Evolutionary conservation across 2,329 filamentous ascomycete species (phyloP), one percentile per base, ranked within the genome.

Genomic region (Escovopsis sp.): DNA sequence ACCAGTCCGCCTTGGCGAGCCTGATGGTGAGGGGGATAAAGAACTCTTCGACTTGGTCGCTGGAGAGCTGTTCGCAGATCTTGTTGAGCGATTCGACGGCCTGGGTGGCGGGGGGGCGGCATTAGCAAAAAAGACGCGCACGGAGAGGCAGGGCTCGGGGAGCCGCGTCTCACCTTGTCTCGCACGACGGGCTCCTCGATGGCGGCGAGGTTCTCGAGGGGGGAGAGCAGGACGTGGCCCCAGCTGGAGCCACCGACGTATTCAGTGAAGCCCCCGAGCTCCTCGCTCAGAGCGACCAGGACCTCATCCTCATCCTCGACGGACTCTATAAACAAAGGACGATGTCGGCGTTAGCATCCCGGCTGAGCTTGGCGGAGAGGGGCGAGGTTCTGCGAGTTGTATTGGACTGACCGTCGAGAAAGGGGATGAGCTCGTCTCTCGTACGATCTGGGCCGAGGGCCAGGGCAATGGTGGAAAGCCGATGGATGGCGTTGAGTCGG

Each of bases 231-330:
- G 61, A 96, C 88, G 67, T 98, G 91, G 55, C 84, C 91, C 69
- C 82, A 87, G 65, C 93, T 82, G 50, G 91, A 79, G 48, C 91
- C 91, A 49, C 91, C 91, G 52, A 98, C 91, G 57, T 96, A 96
- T 64, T 98, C 91, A 64, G 94, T 86, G 62, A 98, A 98, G 60
- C 77, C 82, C 52, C 91, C 91, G 51, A 98, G 78, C 71, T 98
- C 91, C 60, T 96, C 91, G 63, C 89, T 95, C 55, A 98, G 70
- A 51, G 91, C 91, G 49, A 94, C 94, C 53, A 98, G 77, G 48
- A 98, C 93, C 65, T 98, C 91, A 55, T 98, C 91, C 65, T 98
- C 91, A 58, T 98, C 91, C 68, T 98, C 91, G 55, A 98, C 89
- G 41, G 91, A 96, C 67, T 98, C 91, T 98, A 64, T 48, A 51